Percentiles rank a stretch among this genome's conserved stretches.
Evolutionary conservation across 371 early-diverging fungal genomes (phyloP).

Genomic region (Massospora cicadina): DNA sequence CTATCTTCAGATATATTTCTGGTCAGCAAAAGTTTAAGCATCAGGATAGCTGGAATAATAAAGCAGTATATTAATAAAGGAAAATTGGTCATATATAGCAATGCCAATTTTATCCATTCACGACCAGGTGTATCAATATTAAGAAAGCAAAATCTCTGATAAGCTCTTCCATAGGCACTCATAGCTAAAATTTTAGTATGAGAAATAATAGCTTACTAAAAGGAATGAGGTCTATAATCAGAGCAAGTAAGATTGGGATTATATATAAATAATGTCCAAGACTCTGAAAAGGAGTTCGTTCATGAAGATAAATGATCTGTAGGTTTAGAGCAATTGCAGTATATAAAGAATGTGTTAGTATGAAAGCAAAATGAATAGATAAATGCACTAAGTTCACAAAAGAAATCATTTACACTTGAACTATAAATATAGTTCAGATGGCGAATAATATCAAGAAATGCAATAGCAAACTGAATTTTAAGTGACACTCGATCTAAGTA

Average conservation of each 20-base stretch:
- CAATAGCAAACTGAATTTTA: not conserved
- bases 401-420: not conserved
- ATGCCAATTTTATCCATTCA: not conserved
- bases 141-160: not conserved
- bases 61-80: not conserved
- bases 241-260: not conserved
- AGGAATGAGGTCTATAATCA: not conserved
- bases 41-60: not conserved
- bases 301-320: not conserved
- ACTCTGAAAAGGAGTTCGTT: not conserved
- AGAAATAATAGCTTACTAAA: not conserved
- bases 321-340: not conserved
- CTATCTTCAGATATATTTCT: not conserved
- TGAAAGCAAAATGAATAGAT: not conserved
- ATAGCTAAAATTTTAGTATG: not conserved
- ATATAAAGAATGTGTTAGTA: not conserved
- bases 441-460: not conserved
- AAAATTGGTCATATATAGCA: not conserved
- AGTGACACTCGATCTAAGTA: not conserved
- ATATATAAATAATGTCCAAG: not conserved
- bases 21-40: not conserved
- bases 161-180: not conserved
- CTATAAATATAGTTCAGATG: not conserved
- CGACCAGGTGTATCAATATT: not conserved
- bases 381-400: not conserved